Evolutionary conservation across 305 asterid genomes (phyloP), one percentile per base, ranked within the genome.

Genomic region (Coffea humblotiana): DNA sequence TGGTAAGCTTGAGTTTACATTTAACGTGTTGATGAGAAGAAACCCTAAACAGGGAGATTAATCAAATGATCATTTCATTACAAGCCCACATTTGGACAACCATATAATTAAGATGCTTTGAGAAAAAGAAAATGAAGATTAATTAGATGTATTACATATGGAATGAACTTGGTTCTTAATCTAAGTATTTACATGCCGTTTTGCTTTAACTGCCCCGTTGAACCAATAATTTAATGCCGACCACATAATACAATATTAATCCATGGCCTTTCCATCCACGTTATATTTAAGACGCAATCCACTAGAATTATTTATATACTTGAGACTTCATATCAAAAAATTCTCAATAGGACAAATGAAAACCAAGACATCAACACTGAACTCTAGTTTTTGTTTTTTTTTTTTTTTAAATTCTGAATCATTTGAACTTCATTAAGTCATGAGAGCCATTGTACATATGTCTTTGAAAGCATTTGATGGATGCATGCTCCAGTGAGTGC

Each of bases 211-310:
- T 73, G 8, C 27, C 16, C 13, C 23, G 18, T 63, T 23, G 54
- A 68, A 19, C 74, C 70, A 54, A 54, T 54, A 11, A 54, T 49
- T 54, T 49, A 56, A 21, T 54, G 70, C 81, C 76, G 58, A 51
- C 81, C n/a, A 60, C 51, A 63, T 1, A 25, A 48, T 77, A 16
- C 8, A 77, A 49, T 74, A 56, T 56, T 18, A 37, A 37, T 37
- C 43, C 8, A 18, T 73, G 23, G 13, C 61, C 48, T 51, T 64
- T 72, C 15, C 12, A 19, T 37, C 43, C 13, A 21, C 29, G 3
- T 15, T 29, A 35, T 23, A 19, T 0, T 63, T n/a, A 2, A 67
- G 25, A 60, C 60, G 45, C 29, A 45, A 51, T 73, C 14, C 47
- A 37, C 77, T 51, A 7, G 45, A 15, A 7, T 73, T 21, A 51